Evolutionary conservation across 352 stramenopile genomes (phyloP), one percentile per base, ranked within the genome.

Genomic region (Pythium myriotylum): DNA sequence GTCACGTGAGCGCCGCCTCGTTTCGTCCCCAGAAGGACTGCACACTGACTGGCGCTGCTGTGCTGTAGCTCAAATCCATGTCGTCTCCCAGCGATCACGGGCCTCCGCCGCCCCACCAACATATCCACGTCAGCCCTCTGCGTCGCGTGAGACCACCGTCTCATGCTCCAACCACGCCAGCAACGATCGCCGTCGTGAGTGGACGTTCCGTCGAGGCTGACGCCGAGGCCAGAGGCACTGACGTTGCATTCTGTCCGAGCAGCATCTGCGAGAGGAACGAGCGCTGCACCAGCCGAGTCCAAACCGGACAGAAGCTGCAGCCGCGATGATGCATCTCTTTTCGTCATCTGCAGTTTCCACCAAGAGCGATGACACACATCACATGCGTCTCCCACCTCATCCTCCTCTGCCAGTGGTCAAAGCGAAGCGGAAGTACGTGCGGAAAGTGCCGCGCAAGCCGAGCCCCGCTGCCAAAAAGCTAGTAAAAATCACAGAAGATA

Each of bases 281-380:
- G 48, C 57, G 20, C 73, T 88, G 6, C 77, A 82, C 45, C 76
- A 92, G 55, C 84, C 84, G 22, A 91, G 81, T 64, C 84, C 84
- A 20, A 93, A 91, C 53, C 77, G 84, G 46, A 91, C 81, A 0
- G 84, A 93, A 59, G 84, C 84, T 16, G 84, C 84, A 2, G 77
- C 81, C 1, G 84, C 84, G 20, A 93, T 93, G 84, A 87, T 93
- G 81, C 74, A 90, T 58, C 49, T 93, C 16, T 76, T 93, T 40
- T 69, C 79, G 14, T 83, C 76, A 0, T 81, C 76, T 0, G 46
- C 59, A 22, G 26, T 8, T 5, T 24, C 51, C 14, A 39, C 19
- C 16, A 58, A 58, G 7, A 62, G 23, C 19, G 50, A 70, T 62
- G 72, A 53, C 57, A 66, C 29, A 55, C 17, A 26, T 50, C 42